Evolutionary conservation across 805 yeast genomes (phyloP), one percentile per base, ranked within the genome.

Genomic region (Candida dajiaensis): DNA sequence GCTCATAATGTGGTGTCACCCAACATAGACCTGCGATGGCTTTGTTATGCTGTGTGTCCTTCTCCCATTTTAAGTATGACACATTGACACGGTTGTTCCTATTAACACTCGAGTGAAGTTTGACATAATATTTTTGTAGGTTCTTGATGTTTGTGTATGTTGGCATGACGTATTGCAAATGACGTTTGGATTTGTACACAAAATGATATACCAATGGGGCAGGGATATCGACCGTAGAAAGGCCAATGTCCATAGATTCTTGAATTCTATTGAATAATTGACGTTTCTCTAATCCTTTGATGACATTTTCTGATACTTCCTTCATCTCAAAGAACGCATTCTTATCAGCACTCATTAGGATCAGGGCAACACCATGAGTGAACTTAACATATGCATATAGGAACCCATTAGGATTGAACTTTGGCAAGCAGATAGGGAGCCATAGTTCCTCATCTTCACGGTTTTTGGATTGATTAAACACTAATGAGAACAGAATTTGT

Each of bases 351-450:
- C 72, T 66, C 7, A 78, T 67, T n/a, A 77, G 49, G 3, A 77
- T 72, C 19, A 77, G 55, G 1, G 73, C 71, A 3, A 75, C 54
- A 31, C 68, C 52, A 42, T 73, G 73, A 41, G 83, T 60, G 52
- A 81, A 80, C 48, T 80, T 81, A 39, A 89, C 85, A 57, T 85
- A 88, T 12, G 89, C 81, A 59, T 94, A 86, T 6, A 92, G 66
- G 57, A 90, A 94, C 10, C 99, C 99, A 52, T 81, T 81, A 2
- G 88, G 69, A 59, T 94, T 92, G 69, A 92, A 92, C 54, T 85
- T 80, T 0, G 98, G 96, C 62, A 92, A 72, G 64, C 99, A 92
- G 0, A 92, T 72, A 0, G 99, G 99, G 12, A 87, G 77, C 98
- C 98, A 94, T 48, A 89, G 78, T 58, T 90, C 97, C 54, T 85